These are phyloP conservation scores for Taphrina flavorubra DNA, from an alignment of 1,139 yeast genomes.

Conservation along the genomic window DNA sequence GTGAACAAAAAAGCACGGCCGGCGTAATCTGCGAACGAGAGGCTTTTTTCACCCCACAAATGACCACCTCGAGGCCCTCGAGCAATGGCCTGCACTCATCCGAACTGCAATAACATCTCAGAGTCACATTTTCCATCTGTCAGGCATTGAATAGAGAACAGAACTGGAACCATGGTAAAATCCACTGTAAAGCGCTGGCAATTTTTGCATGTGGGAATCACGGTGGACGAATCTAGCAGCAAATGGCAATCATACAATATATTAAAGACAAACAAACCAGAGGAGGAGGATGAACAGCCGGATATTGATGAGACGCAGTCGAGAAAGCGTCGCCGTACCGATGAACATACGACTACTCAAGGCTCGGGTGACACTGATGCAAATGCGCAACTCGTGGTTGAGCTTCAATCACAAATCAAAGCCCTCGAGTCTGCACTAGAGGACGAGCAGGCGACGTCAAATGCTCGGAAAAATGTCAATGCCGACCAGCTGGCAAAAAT, in stretches of 20 bases:
- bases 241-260: background rate
- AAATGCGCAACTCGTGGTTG: background rate
- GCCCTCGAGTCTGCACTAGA: background rate
- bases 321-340: conserved; percentile 1
- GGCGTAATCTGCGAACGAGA: background rate
- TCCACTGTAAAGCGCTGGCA: background rate
- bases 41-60: background rate
- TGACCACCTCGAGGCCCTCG: conserved; percentile 1
- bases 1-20: no score
- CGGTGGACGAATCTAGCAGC: background rate
- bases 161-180: background rate
- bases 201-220: background rate
- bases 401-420: background rate
- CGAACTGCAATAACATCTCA: no score
- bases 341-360: background rate
- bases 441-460: conserved; percentile 3
- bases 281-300: background rate
- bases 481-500: background rate
- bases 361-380: background rate
- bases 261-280: background rate
- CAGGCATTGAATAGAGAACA: background rate
- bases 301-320: background rate
- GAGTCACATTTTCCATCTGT: background rate
- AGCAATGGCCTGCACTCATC: no score
- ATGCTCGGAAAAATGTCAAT: conserved; percentile 8